phyloP scores from a whole-genome alignment of 2,329 filamentous ascomycete species.

The Mycosphaerella sp. region DNA sequence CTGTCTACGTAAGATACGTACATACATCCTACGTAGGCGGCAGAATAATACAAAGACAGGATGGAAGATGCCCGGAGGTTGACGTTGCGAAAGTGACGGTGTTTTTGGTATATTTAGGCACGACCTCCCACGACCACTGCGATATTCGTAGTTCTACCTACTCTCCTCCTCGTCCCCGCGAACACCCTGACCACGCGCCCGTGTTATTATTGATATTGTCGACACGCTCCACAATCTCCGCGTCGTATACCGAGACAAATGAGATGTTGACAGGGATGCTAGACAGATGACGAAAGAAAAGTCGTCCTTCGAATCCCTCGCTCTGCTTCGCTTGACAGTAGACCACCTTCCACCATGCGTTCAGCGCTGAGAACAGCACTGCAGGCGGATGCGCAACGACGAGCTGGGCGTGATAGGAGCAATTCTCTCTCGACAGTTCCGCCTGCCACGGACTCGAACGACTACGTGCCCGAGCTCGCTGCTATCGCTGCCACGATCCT shows the following conservation, averaged over 20 bases:
- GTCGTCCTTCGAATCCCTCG: not conserved
- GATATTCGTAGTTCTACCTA: not conserved
- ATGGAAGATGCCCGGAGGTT: not conserved
- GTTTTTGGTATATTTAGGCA: not conserved
- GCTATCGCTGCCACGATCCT: constrained; percentile 48
- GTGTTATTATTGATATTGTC: not conserved
- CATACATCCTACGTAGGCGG: not conserved
- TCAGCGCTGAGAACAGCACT: constrained; percentile 30
- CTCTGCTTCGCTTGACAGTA: not conserved
- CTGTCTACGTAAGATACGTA: not conserved
- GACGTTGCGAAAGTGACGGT: not conserved
- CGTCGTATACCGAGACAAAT: not conserved
- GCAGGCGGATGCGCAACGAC: constrained; percentile 26
- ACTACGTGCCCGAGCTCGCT: constrained; percentile 46
- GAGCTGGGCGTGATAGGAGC: constrained; percentile 27
- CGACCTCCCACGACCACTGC: not conserved
- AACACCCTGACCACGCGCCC: not conserved
- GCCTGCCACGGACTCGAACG: constrained; percentile 41
- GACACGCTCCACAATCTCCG: constrained; percentile 1
- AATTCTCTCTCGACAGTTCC: constrained; percentile 45
- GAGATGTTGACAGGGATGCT: constrained; percentile 8
- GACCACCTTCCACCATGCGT: constrained; percentile 5
- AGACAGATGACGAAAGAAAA: constrained; percentile 4
- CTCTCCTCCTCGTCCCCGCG: not conserved
- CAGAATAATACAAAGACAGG: not conserved